Conservation (phyloP, 352 stramenopile genomes). For the Globisporangium orthogonon region DNA sequence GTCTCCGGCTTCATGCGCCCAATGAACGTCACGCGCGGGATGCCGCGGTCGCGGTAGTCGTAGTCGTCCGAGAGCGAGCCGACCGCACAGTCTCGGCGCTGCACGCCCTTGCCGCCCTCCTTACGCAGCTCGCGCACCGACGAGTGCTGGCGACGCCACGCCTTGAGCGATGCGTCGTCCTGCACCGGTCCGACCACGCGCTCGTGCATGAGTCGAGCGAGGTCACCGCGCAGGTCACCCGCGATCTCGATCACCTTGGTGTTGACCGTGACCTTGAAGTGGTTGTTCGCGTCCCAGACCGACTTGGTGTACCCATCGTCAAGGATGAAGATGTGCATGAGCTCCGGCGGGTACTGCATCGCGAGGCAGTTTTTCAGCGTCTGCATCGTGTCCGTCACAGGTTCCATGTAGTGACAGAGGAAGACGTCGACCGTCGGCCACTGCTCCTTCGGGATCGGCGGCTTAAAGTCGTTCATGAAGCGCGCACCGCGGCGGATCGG, state of each 20-base stretch:
- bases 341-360: constrained; percentile 84
- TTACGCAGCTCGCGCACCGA: constrained; percentile 81
- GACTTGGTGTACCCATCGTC: constrained; percentile 90
- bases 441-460: constrained; percentile 82
- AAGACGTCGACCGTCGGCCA: constrained; percentile 87
- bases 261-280: constrained; percentile 89
- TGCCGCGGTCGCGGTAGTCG: constrained; percentile 86
- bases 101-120: constrained; percentile 71
- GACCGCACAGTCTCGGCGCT: constrained; percentile 81
- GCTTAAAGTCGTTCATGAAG: constrained; percentile 89
- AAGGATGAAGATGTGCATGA: constrained; percentile 82
- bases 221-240: constrained; percentile 76
- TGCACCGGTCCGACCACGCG: constrained; percentile 71
- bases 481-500: constrained; percentile 82
- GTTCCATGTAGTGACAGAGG: constrained; percentile 88
- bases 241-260: constrained; percentile 85
- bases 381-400: constrained; percentile 74
- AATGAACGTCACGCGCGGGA: constrained; percentile 81
- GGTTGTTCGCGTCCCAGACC: constrained; percentile 86
- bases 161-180: constrained; percentile 72
- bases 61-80: constrained; percentile 87
- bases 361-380: constrained; percentile 85
- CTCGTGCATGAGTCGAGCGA: constrained; percentile 85
- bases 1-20: constrained; percentile 85
- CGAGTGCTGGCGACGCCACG: constrained; percentile 84